These are phyloP conservation scores for Metarhizium anisopliae DNA, from an alignment of 2,329 filamentous ascomycete species.

Conservation along the genomic window DNA sequence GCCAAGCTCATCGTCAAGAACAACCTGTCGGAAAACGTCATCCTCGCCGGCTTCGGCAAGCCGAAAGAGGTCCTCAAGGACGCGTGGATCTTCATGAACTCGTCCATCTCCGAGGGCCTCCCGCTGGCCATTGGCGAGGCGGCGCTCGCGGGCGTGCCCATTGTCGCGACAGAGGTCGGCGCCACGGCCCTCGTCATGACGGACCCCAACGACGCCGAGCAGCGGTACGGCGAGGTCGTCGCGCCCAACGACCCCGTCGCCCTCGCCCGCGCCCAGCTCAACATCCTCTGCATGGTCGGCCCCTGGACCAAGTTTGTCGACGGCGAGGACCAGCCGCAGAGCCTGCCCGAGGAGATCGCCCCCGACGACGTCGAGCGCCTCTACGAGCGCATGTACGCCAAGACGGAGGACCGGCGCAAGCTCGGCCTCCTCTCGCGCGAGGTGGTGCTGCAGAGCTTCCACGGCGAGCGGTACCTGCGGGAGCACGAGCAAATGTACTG, in stretches of 20 bases:
- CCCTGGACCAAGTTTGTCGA: slow-evolving; percentile 50
- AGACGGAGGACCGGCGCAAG: slow-evolving; percentile 43
- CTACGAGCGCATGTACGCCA: slow-evolving; percentile 51
- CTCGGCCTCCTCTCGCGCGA: slow-evolving; percentile 49
- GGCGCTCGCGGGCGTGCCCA: slow-evolving; percentile 45
- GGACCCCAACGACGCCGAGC: slow-evolving; percentile 35
- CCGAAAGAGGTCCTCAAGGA: slow-evolving; percentile 45
- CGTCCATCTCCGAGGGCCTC: slow-evolving; percentile 45
- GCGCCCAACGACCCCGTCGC: slow-evolving; percentile 54
- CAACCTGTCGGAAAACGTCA: slow-evolving; percentile 40
- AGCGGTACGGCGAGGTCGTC: slow-evolving; percentile 51
- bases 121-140: slow-evolving; percentile 49
- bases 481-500: slow-evolving; percentile 55
- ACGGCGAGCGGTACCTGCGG: slow-evolving; percentile 49
- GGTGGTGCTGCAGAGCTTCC: slow-evolving; percentile 51
- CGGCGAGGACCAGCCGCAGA: slow-evolving; percentile 16
- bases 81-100: slow-evolving; percentile 50
- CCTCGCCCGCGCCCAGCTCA: slow-evolving; percentile 52
- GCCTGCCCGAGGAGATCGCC: slow-evolving; percentile 22
- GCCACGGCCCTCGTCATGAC: slow-evolving; percentile 47
- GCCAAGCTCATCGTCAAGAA: slow-evolving; percentile 49
- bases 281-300: slow-evolving; percentile 50
- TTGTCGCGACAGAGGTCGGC: slow-evolving; percentile 48
- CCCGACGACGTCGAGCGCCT: slow-evolving; percentile 41
- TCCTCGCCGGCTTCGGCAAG: slow-evolving; percentile 46